phyloP scores from a whole-genome alignment of 2,329 filamentous ascomycete species.

The Gnomoniopsis sp. region DNA sequence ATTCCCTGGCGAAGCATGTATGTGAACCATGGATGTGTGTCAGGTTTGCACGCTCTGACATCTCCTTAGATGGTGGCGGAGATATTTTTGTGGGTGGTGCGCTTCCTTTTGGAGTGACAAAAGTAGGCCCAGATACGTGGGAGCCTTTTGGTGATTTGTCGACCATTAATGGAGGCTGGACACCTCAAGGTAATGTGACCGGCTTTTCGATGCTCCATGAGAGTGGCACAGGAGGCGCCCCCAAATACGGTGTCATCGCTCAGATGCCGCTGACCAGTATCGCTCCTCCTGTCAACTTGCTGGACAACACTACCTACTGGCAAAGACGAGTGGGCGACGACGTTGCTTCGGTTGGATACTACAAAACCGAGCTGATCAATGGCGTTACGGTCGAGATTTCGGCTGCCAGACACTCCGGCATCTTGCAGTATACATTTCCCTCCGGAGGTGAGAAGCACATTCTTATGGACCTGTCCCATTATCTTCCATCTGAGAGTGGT shows the following conservation, averaged over 20 bases:
- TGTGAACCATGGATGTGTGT: neutral
- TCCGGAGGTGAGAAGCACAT: slow-evolving; percentile 36
- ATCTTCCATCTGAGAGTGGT: slow-evolving; percentile 40
- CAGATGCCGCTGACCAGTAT: slow-evolving; percentile 43
- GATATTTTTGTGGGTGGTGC: slow-evolving; percentile 42
- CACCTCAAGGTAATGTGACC: slow-evolving; percentile 40
- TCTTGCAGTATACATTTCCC: slow-evolving; percentile 51
- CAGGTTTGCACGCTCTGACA: neutral
- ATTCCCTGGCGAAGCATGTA: slow-evolving; percentile 36
- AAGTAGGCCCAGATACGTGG: slow-evolving; percentile 39
- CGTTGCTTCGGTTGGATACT: slow-evolving; percentile 50
- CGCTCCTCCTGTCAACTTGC: slow-evolving; percentile 38
- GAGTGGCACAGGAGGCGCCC: slow-evolving; percentile 54
- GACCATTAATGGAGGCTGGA: slow-evolving; percentile 33
- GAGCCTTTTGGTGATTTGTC: slow-evolving; percentile 23
- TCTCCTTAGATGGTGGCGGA: slow-evolving; percentile 31
- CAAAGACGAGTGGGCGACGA: slow-evolving; percentile 37
- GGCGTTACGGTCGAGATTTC: slow-evolving; percentile 47
- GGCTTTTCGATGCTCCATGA: slow-evolving; percentile 53
- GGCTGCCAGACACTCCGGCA: slow-evolving; percentile 45
- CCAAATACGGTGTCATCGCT: slow-evolving; percentile 55
- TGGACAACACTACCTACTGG: slow-evolving; percentile 47
- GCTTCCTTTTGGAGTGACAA: slow-evolving; percentile 42
- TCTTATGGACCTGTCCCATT: slow-evolving; percentile 46
- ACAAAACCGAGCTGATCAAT: slow-evolving; percentile 45